Base-by-base conservation (phyloP, 1,139 yeast genomes). In the Lodderomyces orthopsilosis region DNA sequence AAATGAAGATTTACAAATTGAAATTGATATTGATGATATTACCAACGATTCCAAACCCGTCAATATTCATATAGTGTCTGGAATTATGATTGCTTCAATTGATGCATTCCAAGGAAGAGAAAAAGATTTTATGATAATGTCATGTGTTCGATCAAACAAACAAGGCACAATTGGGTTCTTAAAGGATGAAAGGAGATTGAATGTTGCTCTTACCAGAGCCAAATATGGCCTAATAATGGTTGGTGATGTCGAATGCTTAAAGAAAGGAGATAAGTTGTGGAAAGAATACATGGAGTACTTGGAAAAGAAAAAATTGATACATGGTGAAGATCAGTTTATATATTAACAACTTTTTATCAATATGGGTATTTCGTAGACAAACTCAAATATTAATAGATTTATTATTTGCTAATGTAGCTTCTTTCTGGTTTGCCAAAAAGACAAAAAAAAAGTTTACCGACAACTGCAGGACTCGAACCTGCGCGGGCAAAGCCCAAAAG, bases 41-140 rank as follows among this genome's bases (percentile, higher is more conserved):
- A 64, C 67, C 48, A 68, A 70, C 48, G 77, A 69, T 40, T 65
- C 75, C 1, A 76, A 75, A 49, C 79, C 81, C 1, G 66, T 74
- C 22, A 74, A 81, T 2, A 79, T 83, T 46, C 85, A 0, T 54
- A 73, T 76, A 30, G 81, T 83, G 41, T 77, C 83, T 34, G 85
- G 77, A 22, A 75, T 83, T n/a, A 78, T 81, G 75, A 75, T 83
- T 43, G 86, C 89, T 1, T 79, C 85, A 0, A 75, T 81, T 38
- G 85, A 81, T 58, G 84, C 85, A 0, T 81, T 79, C 66, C 86
- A 81, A 58, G 85, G 86, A 26, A 74, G 84, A 54, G 86, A 81
- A 52, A 79, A 78, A 58, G 70, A 77, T 46, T 77, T 80, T 50
- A 68, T 81, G 45, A 63, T 81, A 14, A 78, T 80, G 62, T 78